Evolutionary conservation across 2,329 filamentous ascomycete genomes (phyloP).

Genomic region (Sporothrix curviconia): DNA sequence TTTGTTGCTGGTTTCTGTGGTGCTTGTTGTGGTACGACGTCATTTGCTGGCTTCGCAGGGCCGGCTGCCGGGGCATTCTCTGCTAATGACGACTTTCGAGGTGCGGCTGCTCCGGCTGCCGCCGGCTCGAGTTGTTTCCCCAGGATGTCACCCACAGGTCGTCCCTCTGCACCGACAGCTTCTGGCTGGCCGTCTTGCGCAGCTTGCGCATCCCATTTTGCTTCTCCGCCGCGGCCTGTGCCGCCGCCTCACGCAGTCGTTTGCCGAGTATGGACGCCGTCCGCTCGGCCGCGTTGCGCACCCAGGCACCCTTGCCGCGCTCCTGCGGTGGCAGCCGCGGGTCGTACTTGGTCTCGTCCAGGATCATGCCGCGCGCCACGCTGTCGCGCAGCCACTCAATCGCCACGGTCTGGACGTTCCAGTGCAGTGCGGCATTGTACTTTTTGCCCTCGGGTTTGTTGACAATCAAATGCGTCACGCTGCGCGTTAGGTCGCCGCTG

Average conservation of each 20-base stretch:
- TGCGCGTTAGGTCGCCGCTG: slow-evolving; percentile 77
- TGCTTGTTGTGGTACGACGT: background rate
- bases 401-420: slow-evolving; percentile 73
- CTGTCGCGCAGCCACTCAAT: slow-evolving; percentile 82
- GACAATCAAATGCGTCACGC: slow-evolving; percentile 82
- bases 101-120: background rate
- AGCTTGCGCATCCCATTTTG: slow-evolving; percentile 66
- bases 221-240: slow-evolving; percentile 37
- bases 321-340: slow-evolving; percentile 62
- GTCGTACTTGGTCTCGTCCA: slow-evolving; percentile 82
- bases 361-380: slow-evolving; percentile 76
- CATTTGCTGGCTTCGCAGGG: background rate
- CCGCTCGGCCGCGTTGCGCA: slow-evolving; percentile 34
- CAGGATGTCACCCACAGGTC: slow-evolving; percentile 86
- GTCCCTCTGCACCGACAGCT: slow-evolving; percentile 71
- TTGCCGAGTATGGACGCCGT: slow-evolving; percentile 48
- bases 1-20: background rate
- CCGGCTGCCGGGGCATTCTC: background rate
- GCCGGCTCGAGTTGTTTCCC: slow-evolving; percentile 31
- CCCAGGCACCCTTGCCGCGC: slow-evolving; percentile 73
- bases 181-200: slow-evolving; percentile 78
- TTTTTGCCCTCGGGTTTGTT: slow-evolving; percentile 76
- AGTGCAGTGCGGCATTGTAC: slow-evolving; percentile 77
- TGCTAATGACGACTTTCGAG: background rate
- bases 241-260: slow-evolving; percentile 44